phyloP scores from a whole-genome alignment of 1,284 basidiomycete species.

The Naganishia sp. region DNA sequence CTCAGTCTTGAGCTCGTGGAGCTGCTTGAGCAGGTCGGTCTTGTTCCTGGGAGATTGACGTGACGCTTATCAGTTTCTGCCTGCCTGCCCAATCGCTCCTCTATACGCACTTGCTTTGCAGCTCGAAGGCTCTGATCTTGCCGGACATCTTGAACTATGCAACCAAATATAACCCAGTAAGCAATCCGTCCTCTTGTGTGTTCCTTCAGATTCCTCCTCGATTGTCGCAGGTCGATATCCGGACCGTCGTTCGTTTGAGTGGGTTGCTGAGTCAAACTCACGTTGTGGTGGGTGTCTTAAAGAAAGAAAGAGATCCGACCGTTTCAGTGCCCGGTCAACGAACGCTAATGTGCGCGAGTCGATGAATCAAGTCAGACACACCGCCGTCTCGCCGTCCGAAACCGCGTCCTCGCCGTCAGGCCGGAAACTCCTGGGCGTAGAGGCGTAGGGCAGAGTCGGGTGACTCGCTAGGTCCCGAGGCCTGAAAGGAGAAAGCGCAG shows the following conservation, averaged over 20 bases:
- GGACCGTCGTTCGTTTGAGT: slow-evolving; percentile 1
- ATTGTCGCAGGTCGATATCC: not conserved
- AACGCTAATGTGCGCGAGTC: not conserved
- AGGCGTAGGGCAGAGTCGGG: not conserved
- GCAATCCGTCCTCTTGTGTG: slow-evolving; percentile 10
- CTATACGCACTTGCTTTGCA: slow-evolving; percentile 85
- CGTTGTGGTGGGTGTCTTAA: slow-evolving; percentile 29
- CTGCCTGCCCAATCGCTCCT: not conserved
- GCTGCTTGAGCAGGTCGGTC: slow-evolving; percentile 94
- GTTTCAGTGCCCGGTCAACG: slow-evolving; percentile 5
- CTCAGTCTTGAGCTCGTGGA: slow-evolving; percentile 93
- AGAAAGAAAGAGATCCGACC: slow-evolving; percentile 30
- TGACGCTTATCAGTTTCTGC: not conserved
- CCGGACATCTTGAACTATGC: slow-evolving; percentile 47
- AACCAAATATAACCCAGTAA: slow-evolving; percentile 29
- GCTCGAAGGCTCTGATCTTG: slow-evolving; percentile 93
- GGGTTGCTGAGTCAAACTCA: slow-evolving; percentile 23
- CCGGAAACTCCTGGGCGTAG: not conserved
- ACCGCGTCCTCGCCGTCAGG: slow-evolving; percentile 19
- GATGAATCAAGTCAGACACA: slow-evolving; percentile 19
- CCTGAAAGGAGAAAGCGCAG: not conserved
- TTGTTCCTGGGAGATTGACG: slow-evolving; percentile 69
- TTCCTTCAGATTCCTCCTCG: not conserved
- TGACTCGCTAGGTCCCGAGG: not conserved
- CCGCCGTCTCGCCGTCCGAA: slow-evolving; percentile 15